Percentiles rank a stretch among this genome's conserved stretches.
These are phyloP conservation scores for Rhodocollybia butyracea DNA, from an alignment of 768 basidiomycete species.

Conservation along the genomic window DNA sequence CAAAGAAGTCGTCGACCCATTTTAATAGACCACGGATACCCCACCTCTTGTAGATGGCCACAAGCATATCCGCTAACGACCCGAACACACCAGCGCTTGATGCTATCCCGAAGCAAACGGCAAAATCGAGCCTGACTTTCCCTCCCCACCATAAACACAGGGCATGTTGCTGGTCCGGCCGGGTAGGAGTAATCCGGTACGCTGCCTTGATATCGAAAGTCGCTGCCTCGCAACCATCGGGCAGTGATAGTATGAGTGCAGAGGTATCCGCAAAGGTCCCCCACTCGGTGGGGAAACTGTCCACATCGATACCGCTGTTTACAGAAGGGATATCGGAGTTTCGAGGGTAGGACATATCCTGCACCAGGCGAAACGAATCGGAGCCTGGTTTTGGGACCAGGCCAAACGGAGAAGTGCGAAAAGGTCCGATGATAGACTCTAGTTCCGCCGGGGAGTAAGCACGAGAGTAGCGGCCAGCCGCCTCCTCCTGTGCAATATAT, in stretches of 20 bases:
- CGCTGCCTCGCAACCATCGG: conserved; percentile 29
- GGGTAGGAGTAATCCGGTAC: conserved; percentile 31
- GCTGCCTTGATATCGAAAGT: conserved; percentile 38
- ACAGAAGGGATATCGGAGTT: conserved; percentile 22
- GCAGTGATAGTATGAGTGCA: conserved; percentile 24
- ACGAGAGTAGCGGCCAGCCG: too few species aligned
- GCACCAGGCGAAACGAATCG: conserved; percentile 24
- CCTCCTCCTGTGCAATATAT: too few species aligned
- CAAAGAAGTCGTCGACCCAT: conserved; percentile 32
- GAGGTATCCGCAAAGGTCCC: conserved; percentile 29
- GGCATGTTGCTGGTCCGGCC: conserved; percentile 29
- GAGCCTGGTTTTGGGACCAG: conserved; percentile 32
- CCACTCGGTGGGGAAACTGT: conserved; percentile 32
- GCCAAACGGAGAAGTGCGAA: conserved; percentile 35
- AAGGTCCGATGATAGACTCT: conserved; percentile 35
- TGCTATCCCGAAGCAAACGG: conserved; percentile 27
- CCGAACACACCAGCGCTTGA: conserved; percentile 34
- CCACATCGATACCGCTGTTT: conserved; percentile 26
- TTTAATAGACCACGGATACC: conserved; percentile 14
- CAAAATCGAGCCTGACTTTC: conserved; percentile 28
- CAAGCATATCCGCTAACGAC: conserved; percentile 28
- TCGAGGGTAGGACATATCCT: conserved; percentile 29
- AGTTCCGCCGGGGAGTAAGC: too few species aligned
- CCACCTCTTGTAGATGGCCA: background rate
- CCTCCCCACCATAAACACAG: conserved; percentile 30